These are phyloP conservation scores for Gyrodon lividus DNA, from an alignment of 768 basidiomycete species.

Conservation along the genomic window DNA sequence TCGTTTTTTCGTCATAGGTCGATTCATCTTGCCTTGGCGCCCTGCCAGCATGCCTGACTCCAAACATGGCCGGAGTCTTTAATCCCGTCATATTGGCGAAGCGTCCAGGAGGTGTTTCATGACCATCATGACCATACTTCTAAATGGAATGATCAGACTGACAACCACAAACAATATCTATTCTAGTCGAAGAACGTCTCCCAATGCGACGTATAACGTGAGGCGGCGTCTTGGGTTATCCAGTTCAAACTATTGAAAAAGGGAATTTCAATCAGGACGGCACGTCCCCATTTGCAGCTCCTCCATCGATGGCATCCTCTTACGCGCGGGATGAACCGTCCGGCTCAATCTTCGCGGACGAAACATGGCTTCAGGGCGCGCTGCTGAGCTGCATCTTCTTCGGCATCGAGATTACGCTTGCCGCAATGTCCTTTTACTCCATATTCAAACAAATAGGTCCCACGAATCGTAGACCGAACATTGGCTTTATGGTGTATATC, in stretches of 20 bases:
- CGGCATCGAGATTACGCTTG: conserved; percentile 10
- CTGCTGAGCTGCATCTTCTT: conserved; percentile 12
- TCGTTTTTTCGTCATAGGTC: too few species aligned
- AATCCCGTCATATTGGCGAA: background rate
- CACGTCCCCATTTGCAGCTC: background rate
- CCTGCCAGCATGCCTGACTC: background rate
- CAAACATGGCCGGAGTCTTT: background rate
- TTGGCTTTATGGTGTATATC: conserved; percentile 2
- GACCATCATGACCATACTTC: background rate
- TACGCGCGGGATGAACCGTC: background rate
- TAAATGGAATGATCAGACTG: too few species aligned
- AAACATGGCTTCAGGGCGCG: conserved; percentile 13
- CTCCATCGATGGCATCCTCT: background rate
- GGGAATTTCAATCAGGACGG: background rate
- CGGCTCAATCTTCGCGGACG: conserved; percentile 4
- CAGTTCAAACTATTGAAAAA: background rate
- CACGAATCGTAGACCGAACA: background rate
- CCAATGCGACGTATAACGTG: too few species aligned
- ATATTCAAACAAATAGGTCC: background rate
- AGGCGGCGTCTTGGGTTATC: background rate
- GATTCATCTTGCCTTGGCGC: too few species aligned
- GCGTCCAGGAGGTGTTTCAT: background rate
- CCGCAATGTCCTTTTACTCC: background rate
- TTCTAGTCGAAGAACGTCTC: too few species aligned
- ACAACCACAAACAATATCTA: too few species aligned